Conservation (phyloP, 148 eudicot genomes). For the Silene conica region DNA sequence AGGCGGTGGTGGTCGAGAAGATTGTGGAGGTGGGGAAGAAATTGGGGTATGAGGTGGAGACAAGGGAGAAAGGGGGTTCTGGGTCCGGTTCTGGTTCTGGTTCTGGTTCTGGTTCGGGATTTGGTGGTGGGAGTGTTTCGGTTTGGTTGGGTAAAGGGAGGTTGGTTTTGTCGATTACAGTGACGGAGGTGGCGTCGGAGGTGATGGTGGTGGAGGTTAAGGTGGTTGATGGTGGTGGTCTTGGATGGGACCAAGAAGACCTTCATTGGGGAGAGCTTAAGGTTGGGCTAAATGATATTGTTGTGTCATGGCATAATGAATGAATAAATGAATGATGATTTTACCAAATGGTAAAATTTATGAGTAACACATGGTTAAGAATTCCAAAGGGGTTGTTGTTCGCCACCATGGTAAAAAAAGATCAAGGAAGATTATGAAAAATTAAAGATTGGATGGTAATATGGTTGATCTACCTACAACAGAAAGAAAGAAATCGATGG, state of each 20-base stretch:
- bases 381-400: background rate
- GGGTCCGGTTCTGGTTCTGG: background rate
- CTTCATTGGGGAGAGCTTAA: conserved; percentile 56
- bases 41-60: conserved; percentile 56
- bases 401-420: background rate
- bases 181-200: conserved; percentile 48
- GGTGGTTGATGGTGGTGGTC: conserved; percentile 41
- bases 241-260: conserved; percentile 36
- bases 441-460: background rate
- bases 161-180: conserved; percentile 34
- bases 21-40: conserved; percentile 42
- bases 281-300: conserved; percentile 50
- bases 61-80: conserved; percentile 33
- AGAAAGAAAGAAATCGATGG: too few species aligned
- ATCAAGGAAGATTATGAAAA: conserved; percentile 7
- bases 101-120: background rate
- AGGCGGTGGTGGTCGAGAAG: conserved; percentile 45
- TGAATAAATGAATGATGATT: conserved; percentile 2
- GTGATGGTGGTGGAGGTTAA: conserved; percentile 54
- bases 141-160: conserved; percentile 52
- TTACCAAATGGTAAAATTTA: background rate
- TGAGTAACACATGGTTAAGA: background rate
- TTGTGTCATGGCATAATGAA: conserved; percentile 42
- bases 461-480: conserved; percentile 22
- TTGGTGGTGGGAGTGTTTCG: conserved; percentile 21